These are phyloP conservation scores for Blastobotrys indianensis DNA, from an alignment of 1,139 yeast genomes.

Conservation along the genomic window DNA sequence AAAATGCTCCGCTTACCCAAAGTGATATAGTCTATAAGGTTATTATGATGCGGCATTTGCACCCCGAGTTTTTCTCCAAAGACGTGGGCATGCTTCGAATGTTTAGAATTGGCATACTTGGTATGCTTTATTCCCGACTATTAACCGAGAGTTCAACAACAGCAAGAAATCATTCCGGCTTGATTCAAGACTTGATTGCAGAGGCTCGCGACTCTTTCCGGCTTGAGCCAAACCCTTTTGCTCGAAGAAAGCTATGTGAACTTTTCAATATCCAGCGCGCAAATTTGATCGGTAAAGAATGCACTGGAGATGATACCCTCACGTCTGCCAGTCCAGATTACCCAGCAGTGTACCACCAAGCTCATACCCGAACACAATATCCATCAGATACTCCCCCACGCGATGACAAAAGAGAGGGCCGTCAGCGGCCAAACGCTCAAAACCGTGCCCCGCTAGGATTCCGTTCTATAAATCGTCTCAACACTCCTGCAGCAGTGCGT, in stretches of 20 bases:
- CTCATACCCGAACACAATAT: too few species aligned
- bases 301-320: too few species aligned
- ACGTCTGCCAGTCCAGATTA: too few species aligned
- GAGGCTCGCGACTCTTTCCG: slow-evolving; percentile 4
- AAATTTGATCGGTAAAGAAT: neutral
- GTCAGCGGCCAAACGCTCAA: too few species aligned
- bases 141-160: neutral
- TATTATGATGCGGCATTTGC: slow-evolving; percentile 4
- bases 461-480: too few species aligned
- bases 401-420: too few species aligned
- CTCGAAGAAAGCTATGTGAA: neutral
- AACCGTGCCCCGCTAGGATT: too few species aligned
- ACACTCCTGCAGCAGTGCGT: too few species aligned
- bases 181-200: neutral
- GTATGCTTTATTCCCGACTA: slow-evolving; percentile 1
- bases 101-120: slow-evolving; percentile 4
- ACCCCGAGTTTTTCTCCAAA: slow-evolving; percentile 8
- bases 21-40: slow-evolving; percentile 8
- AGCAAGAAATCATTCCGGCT: neutral
- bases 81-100: slow-evolving; percentile 4
- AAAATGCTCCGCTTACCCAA: slow-evolving; percentile 2
- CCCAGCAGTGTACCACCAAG: too few species aligned
- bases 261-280: neutral
- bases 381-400: too few species aligned
- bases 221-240: neutral